Base-by-base conservation (phyloP, 208 protist species). In the Strigomonas culicis region DNA sequence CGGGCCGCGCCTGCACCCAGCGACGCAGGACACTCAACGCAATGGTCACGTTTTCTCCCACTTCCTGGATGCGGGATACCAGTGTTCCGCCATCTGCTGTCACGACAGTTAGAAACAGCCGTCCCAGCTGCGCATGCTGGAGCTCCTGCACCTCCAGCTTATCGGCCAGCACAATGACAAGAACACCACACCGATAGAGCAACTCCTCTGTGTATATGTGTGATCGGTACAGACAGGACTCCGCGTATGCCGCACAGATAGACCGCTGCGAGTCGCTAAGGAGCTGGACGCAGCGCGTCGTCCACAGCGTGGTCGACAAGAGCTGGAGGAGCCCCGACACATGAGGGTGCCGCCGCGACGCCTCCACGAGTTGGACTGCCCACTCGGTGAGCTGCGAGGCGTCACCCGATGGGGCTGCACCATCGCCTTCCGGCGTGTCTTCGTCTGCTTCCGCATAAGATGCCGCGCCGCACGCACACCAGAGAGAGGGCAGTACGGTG, bases 301-400 rank as follows among this genome's bases (percentile, higher is more conserved):
- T 2, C 28, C 53, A 63, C 43, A 92, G 52, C 7, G 71, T 69
- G 22, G 63, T 39, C 21, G 72, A 63, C 22, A 92, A 61, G 21
- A 82, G 59, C 47, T 58, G 74, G 61, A 80, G 82, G 56, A 75
- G 71, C n/a, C 76, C 81, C 11, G 71, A 75, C 21, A 76, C 71
- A 52, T 82, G 72, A 34, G 79, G 36, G 49, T 39, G n/a, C 19
- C 25, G 52, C 47, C 7, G 30, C 49, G 52, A 43, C 28, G 44
- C 46, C 6, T 6, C 28, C 13, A 66, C 62, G 10, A 77, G 39
- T 17, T 11, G 15, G 4, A 52, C 32, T 22, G 63, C 47, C 31
- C 24, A 77, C 50, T 17, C 10, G 4, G 39, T 39, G 10, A 52
- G 66, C 27, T 43, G 55, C 34, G 47, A 46, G 30, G 10, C 0